A percentile compares a stretch with the other conserved stretches of the same genome.
Conservation (phyloP, 257 asterid genomes). For the Nicotiana benthamiana region DNA sequence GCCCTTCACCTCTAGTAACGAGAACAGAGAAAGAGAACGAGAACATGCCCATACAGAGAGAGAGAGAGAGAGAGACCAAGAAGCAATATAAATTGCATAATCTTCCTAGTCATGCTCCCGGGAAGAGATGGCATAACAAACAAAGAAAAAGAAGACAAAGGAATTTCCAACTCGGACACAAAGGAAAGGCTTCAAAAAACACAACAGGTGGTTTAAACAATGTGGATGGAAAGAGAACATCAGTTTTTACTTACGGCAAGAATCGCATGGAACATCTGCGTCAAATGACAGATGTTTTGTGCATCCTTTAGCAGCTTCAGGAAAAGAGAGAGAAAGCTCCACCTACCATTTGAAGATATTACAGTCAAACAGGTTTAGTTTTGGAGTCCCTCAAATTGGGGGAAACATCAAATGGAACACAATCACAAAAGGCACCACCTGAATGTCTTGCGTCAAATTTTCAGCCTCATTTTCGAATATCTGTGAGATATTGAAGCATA, state of each 20-base stretch:
- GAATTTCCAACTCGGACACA: background rate
- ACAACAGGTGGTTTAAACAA: background rate
- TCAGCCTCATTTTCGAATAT: slow-evolving; percentile 65
- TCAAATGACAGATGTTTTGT: slow-evolving; percentile 65
- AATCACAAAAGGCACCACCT: slow-evolving; percentile 30
- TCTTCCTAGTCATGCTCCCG: background rate
- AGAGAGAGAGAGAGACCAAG: background rate
- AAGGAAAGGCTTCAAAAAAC: background rate
- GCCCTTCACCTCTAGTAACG: background rate
- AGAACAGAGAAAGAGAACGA: background rate
- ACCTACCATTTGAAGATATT: slow-evolving; percentile 36
- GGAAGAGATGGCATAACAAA: background rate
- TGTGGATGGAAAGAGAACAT: slow-evolving; percentile 8
- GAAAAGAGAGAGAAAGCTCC: slow-evolving; percentile 72
- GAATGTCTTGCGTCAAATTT: slow-evolving; percentile 45
- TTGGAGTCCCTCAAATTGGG: background rate
- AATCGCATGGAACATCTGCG: slow-evolving; percentile 84
- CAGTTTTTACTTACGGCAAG: slow-evolving; percentile 60
- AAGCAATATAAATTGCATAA: background rate
- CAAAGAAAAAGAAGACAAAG: background rate
- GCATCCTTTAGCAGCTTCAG: slow-evolving; percentile 91
- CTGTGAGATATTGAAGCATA: slow-evolving; percentile 28
- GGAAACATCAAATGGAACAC: background rate
- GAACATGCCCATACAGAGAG: too few species aligned
- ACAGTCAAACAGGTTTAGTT: background rate